Evolutionary conservation across 1,139 yeast species (phyloP).

Genomic region (Diutina catenulata): DNA sequence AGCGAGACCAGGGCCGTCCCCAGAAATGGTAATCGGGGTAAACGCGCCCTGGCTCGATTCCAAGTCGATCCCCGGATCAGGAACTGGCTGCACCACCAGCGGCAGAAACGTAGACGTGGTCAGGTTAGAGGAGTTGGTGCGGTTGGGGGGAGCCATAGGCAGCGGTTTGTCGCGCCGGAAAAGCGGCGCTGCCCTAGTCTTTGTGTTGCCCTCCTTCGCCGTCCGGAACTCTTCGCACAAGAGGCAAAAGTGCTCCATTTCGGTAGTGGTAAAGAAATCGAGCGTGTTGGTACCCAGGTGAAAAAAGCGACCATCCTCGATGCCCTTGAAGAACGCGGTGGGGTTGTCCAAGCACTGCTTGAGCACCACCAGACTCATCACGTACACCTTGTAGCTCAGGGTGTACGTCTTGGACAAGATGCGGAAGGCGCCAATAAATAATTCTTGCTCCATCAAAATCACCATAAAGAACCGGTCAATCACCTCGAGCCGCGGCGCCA

Average conservation of each 20-base stretch:
- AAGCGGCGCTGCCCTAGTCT: too few relatives aligned
- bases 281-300: constrained; percentile 32
- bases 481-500: constrained; percentile 20
- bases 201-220: constrained; percentile 17
- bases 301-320: constrained; percentile 16
- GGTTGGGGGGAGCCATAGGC: too few relatives aligned
- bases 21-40: too few relatives aligned
- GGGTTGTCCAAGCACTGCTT: constrained; percentile 35
- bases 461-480: constrained; percentile 24
- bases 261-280: constrained; percentile 26
- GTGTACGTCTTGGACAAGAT: constrained; percentile 27
- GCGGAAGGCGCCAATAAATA: constrained; percentile 34
- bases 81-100: background rate
- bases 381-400: constrained; percentile 31
- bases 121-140: too few relatives aligned
- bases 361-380: constrained; percentile 30
- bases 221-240: constrained; percentile 29
- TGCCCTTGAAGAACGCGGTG: constrained; percentile 24
- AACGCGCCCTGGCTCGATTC: constrained; percentile 6
- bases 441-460: constrained; percentile 29
- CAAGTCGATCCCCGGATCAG: constrained; percentile 1
- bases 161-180: too few relatives aligned
- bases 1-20: too few relatives aligned
- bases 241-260: constrained; percentile 24
- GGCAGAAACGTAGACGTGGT: background rate